Evolutionary conservation across 768 basidiomycete genomes (phyloP).

Genomic region (Basidioascus undulatus): DNA sequence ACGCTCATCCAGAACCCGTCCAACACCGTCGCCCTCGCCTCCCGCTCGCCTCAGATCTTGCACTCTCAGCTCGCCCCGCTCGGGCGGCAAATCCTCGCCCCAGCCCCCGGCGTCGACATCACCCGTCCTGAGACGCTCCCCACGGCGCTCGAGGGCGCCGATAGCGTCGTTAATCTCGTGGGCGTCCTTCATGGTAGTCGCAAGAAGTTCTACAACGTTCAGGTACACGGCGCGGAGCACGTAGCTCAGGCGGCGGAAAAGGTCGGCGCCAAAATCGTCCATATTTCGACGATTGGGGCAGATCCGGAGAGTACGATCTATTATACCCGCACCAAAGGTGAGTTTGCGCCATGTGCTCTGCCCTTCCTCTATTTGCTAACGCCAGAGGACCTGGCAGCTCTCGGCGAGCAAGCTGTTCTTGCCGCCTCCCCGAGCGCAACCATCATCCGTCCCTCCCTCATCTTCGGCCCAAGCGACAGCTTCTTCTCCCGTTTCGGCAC

Average conservation of each 20-base stretch:
- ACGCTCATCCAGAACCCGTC: too few relatives aligned
- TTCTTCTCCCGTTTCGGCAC: conserved; percentile 47
- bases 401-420: conserved; percentile 35
- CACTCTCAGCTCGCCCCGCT: not conserved
- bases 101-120: conserved; percentile 22
- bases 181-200: conserved; percentile 38
- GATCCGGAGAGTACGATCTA: conserved; percentile 31
- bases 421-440: conserved; percentile 28
- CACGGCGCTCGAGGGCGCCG: conserved; percentile 30
- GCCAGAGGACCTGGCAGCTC: too few relatives aligned
- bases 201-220: conserved; percentile 33
- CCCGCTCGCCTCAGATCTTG: not conserved
- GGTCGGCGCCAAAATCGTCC: conserved; percentile 33
- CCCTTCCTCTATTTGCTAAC: not conserved
- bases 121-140: conserved; percentile 27
- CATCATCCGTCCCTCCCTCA: conserved; percentile 42
- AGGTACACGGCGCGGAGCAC: conserved; percentile 41
- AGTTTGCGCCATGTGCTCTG: conserved; percentile 4
- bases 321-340: conserved; percentile 36
- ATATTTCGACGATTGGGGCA: conserved; percentile 56
- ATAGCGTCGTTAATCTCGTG: conserved; percentile 40
- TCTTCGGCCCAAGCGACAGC: conserved; percentile 52
- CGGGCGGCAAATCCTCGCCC: not conserved
- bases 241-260: conserved; percentile 31
- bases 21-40: too few relatives aligned